Percentiles rank a stretch among this genome's conserved stretches.
These are phyloP conservation scores for Cornus kousa DNA, from an alignment of 148 eudicot genomes.

Conservation along the genomic window DNA sequence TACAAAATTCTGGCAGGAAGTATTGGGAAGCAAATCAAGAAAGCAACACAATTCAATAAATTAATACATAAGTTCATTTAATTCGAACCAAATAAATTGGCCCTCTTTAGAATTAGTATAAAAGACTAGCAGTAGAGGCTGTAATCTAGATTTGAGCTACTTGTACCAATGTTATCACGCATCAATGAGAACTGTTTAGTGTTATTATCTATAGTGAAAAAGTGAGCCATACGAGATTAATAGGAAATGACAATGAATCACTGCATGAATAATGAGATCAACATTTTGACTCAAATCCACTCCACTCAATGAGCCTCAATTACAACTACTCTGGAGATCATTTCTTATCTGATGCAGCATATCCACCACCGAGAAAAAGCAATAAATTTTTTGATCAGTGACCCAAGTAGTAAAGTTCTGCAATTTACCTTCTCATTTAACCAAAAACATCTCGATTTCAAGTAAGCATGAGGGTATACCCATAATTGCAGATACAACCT, in stretches of 20 bases:
- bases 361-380: too few species aligned
- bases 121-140: neutral
- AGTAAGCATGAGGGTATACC: neutral
- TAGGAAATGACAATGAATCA: neutral
- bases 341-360: neutral
- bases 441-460: neutral
- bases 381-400: too few species aligned
- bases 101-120: neutral
- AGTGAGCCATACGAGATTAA: neutral
- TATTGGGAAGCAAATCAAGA: neutral
- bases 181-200: neutral
- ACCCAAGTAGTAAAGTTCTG: neutral
- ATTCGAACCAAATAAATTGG: neutral
- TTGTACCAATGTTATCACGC: conserved; percentile 1
- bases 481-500: neutral
- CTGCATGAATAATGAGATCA: neutral
- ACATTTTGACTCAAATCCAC: neutral
- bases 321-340: neutral
- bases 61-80: neutral
- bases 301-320: neutral
- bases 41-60: neutral
- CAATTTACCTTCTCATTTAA: neutral
- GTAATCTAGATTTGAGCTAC: conserved; percentile 5
- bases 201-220: neutral
- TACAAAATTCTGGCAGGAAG: neutral